Conservation (phyloP, 2,329 filamentous ascomycete species). For the Paramyrothecium roridum region DNA sequence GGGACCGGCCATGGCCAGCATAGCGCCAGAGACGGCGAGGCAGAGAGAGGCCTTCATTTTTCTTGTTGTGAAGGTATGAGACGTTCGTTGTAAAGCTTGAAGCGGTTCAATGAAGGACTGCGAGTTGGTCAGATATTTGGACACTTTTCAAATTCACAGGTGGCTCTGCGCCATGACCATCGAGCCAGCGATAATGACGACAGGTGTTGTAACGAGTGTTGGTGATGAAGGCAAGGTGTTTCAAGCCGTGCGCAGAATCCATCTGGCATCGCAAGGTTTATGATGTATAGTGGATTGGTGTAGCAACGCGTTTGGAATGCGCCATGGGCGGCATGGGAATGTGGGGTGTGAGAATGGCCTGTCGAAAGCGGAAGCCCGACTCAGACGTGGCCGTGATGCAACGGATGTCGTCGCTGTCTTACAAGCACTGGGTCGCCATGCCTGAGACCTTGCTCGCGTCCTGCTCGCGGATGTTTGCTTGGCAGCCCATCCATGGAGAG, state of each 20-base stretch:
- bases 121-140: slow-evolving; percentile 17
- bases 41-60: slow-evolving; percentile 50
- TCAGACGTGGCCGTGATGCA: not conserved
- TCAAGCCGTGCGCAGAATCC: not conserved
- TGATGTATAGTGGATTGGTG: not conserved
- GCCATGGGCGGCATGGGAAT: not conserved
- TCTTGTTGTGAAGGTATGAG: slow-evolving; percentile 12
- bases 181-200: not conserved
- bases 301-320: not conserved
- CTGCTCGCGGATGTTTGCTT: too few species aligned
- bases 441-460: not conserved
- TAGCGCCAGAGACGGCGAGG: slow-evolving; percentile 41
- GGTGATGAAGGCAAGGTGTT: not conserved
- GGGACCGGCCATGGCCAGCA: slow-evolving; percentile 42
- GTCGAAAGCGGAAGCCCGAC: not conserved
- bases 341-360: not conserved
- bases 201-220: not conserved
- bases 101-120: slow-evolving; percentile 8
- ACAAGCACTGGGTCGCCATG: not conserved
- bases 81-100: slow-evolving; percentile 2
- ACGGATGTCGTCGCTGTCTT: not conserved
- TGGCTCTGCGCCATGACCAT: not conserved
- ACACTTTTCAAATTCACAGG: not conserved
- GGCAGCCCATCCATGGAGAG: too few species aligned
- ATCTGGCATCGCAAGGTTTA: not conserved